Evolutionary conservation across 2,329 filamentous ascomycete species (phyloP).

Genomic region (Exophiala calicioides): DNA sequence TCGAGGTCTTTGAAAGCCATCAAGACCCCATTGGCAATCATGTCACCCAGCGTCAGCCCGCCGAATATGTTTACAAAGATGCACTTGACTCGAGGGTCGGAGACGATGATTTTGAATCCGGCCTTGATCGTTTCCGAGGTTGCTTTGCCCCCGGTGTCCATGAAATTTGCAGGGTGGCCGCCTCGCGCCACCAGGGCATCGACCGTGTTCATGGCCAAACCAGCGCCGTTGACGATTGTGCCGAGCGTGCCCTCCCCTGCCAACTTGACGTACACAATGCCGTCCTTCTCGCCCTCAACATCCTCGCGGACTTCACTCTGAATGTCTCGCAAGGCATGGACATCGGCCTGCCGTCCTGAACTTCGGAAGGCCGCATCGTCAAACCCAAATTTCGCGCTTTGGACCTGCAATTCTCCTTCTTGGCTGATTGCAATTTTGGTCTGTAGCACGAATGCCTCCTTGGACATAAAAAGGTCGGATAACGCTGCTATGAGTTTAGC

Average conservation of each 20-base stretch:
- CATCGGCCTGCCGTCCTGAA: constrained; percentile 60
- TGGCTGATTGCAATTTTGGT: constrained; percentile 49
- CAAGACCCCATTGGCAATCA: constrained; percentile 76
- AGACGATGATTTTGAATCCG: constrained; percentile 71
- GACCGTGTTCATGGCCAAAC: constrained; percentile 87
- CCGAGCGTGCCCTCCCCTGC: constrained; percentile 66
- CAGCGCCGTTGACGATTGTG: constrained; percentile 80
- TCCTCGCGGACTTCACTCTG: constrained; percentile 57
- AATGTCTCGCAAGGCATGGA: constrained; percentile 60
- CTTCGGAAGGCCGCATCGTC: constrained; percentile 70
- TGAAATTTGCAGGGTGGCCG: constrained; percentile 75
- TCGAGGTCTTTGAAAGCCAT: constrained; percentile 70
- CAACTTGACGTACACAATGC: constrained; percentile 75
- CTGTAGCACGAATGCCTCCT: constrained; percentile 66
- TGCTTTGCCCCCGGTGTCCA: constrained; percentile 87
- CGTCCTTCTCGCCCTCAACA: constrained; percentile 64
- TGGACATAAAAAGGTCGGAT: constrained; percentile 60
- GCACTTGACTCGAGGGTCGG: constrained; percentile 70
- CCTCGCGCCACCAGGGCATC: constrained; percentile 71
- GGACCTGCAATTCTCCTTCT: constrained; percentile 50
- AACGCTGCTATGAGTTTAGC: constrained; percentile 56
- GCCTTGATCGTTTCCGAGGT: constrained; percentile 78
- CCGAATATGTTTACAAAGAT: constrained; percentile 73
- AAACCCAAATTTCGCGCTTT: constrained; percentile 62
- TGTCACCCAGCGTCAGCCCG: constrained; percentile 71